Base-by-base conservation (phyloP, 106 monocot genomes). In the Amphibolis antarctica region DNA sequence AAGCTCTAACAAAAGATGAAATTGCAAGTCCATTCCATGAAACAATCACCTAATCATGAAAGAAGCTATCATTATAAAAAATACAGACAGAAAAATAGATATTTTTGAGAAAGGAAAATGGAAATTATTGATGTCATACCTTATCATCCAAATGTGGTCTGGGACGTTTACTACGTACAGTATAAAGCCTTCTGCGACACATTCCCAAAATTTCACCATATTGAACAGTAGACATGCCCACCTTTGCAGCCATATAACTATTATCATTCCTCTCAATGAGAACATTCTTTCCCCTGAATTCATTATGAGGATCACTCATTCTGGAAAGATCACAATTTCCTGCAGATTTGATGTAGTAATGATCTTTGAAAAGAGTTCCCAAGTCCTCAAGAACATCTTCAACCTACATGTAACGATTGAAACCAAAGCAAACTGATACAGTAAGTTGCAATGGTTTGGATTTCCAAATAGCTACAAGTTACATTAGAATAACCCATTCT, bases 21-120 rank as follows among this genome's bases (percentile, higher is more conserved):
- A 94, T 77, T 42, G 68, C 83, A 46, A 94, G 89, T 60, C 93
- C 93, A 70, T 94, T 94, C 93, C 93, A 94, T 62, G 93, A 89
- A 25, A 94, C 93, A 74, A 94, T 89, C 44, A 94, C 93, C 93
- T 91, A 64, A 60, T 28, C 46, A 44, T 21, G n/a, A 47, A 49
- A 27, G 13, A 28, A 11, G 1, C 14, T 18, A 48, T 20, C 10
- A 0, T 20, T 49, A 9, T 13, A 49, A 17, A 17, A 49, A 49
- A 14, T 49, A 9, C 17, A 49, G n/a, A 49, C 15, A 9, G 13
- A 14, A 49, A 49, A 13, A 49, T 25, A 56, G 10, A 13, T 12
- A 6, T 28, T 56, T 12, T 56, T 13, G 12, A 56, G 13, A 25
- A 27, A 27, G 10, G 4, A 55, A 28, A 55, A 22, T 45, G 15